Percentiles rank a stretch among this genome's conserved stretches.
phyloP scores from a whole-genome alignment of 345 rosid genomes.

The Eucalyptus cloeziana region DNA sequence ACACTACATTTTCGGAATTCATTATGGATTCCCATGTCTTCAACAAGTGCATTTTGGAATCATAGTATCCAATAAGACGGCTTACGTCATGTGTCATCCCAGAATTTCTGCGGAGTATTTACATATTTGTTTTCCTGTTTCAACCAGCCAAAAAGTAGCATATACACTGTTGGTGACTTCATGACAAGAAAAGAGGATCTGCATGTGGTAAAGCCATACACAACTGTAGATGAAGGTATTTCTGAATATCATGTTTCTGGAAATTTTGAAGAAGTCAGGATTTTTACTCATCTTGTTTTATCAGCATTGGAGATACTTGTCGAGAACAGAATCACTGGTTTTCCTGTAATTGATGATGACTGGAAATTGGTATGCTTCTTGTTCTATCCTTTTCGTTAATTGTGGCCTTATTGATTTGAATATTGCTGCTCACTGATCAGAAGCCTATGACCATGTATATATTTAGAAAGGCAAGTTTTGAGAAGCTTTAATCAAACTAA shows the following conservation, averaged over 20 bases:
- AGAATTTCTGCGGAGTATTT: neutral
- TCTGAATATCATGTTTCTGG: neutral
- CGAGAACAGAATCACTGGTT: slow-evolving; percentile 71
- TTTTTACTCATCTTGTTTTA: neutral
- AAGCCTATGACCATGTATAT: neutral
- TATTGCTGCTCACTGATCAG: neutral
- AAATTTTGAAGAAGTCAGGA: neutral
- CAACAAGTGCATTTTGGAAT: neutral
- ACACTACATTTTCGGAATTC: neutral
- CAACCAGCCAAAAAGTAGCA: slow-evolving; percentile 38
- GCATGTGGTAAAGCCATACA: slow-evolving; percentile 62
- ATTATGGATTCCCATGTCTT: neutral
- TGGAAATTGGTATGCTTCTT: slow-evolving; percentile 54
- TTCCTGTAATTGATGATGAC: slow-evolving; percentile 83
- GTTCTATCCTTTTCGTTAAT: neutral
- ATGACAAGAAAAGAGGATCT: slow-evolving; percentile 74
- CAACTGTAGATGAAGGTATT: slow-evolving; percentile 79
- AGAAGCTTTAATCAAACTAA: neutral
- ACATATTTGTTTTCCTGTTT: neutral
- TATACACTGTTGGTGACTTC: slow-evolving; percentile 76
- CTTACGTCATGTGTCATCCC: neutral
- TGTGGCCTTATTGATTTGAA: neutral
- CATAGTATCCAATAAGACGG: neutral
- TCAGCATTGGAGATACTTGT: slow-evolving; percentile 68
- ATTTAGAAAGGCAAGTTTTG: neutral